phyloP scores from a whole-genome alignment of 768 basidiomycete genomes.

The Coprinellus micaceus region DNA sequence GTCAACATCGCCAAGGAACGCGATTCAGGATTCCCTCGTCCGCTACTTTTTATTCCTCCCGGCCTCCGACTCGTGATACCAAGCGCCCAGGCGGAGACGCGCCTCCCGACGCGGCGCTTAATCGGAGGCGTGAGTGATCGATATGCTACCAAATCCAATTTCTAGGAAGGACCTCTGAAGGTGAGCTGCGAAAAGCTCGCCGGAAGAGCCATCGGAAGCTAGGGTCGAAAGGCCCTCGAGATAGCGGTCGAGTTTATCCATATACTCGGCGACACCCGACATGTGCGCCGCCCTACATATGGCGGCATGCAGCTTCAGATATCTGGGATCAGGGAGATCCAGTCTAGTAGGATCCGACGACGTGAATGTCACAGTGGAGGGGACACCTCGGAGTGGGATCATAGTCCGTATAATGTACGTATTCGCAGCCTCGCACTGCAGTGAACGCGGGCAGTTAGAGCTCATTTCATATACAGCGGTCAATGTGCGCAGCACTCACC shows the following conservation, averaged over 20 bases:
- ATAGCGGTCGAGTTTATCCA: not conserved
- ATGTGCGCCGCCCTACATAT: conserved; percentile 9
- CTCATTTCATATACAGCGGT: not conserved
- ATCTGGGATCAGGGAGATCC: conserved; percentile 2
- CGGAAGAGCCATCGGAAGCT: not conserved
- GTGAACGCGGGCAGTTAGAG: not conserved
- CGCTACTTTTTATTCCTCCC: too few species aligned
- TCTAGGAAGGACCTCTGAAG: not conserved
- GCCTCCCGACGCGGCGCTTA: too few species aligned
- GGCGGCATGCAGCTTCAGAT: conserved; percentile 10
- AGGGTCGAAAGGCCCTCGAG: not conserved
- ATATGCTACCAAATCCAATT: too few species aligned
- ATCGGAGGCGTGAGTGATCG: too few species aligned
- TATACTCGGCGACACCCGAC: conserved; percentile 5
- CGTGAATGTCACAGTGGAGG: not conserved
- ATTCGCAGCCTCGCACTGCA: not conserved
- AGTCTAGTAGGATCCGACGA: not conserved
- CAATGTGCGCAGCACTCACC: not conserved
- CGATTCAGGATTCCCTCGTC: too few species aligned
- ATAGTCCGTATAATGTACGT: not conserved
- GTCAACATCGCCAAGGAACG: too few species aligned
- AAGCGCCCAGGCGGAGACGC: too few species aligned
- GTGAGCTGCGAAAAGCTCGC: not conserved
- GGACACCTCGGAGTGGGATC: not conserved
- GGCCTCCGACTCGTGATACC: too few species aligned